Conservation (phyloP, 176 grass and related monocot species). For the Rhynchospora pubera region DNA sequence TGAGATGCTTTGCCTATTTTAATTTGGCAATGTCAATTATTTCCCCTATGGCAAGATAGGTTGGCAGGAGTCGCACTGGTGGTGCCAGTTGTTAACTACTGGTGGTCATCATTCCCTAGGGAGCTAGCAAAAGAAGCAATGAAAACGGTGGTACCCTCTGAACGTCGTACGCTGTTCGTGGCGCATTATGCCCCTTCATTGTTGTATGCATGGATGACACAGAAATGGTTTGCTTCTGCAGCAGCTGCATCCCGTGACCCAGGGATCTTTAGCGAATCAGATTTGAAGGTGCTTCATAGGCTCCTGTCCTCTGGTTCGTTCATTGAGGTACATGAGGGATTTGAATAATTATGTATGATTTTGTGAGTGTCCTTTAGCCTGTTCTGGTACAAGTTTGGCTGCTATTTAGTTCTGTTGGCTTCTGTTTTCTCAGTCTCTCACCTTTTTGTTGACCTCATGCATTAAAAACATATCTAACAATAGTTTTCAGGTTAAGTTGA, state of each 20-base stretch:
- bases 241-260: constrained; percentile 33
- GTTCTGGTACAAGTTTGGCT: background rate
- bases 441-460: background rate
- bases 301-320: constrained; percentile 9
- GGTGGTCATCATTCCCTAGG: constrained; percentile 66
- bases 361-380: background rate
- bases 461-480: background rate
- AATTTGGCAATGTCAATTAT: constrained; percentile 2
- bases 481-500: background rate
- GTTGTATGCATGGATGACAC: constrained; percentile 66
- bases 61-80: constrained; percentile 54
- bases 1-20: background rate
- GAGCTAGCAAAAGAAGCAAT: constrained; percentile 47
- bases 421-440: background rate
- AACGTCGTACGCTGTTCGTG: constrained; percentile 56
- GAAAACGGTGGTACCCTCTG: constrained; percentile 41
- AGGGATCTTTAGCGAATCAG: constrained; percentile 53
- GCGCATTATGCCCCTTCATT: constrained; percentile 63
- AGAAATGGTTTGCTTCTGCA: constrained; percentile 64
- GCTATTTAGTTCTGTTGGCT: background rate
- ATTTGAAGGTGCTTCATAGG: constrained; percentile 53
- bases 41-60: constrained; percentile 19
- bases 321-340: background rate
- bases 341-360: constrained; percentile 9
- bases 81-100: constrained; percentile 69